Evolutionary conservation across 2,329 filamentous ascomycete species (phyloP).

Genomic region (Sclerotinia trifoliorum): DNA sequence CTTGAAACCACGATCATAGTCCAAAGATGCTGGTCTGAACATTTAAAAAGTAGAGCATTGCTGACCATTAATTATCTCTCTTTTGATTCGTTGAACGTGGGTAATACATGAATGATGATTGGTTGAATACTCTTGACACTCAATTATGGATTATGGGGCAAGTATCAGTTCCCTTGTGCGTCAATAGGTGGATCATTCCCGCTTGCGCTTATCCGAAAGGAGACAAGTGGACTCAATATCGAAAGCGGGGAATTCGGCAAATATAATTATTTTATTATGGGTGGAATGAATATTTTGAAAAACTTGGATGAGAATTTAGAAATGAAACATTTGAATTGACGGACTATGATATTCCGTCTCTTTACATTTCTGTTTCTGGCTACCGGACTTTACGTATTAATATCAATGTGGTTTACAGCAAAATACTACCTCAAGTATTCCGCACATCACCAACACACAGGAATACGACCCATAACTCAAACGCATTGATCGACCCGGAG

Average conservation of each 20-base stretch:
- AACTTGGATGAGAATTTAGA: conserved; percentile 2
- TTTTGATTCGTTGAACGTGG: conserved; percentile 8
- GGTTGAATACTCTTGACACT: neutral
- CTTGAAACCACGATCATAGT: neutral
- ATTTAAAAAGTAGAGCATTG: neutral
- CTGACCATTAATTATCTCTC: conserved; percentile 15
- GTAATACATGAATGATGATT: neutral
- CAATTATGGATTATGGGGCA: neutral
- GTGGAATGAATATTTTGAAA: too few species aligned
- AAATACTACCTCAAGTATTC: neutral
- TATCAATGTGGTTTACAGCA: neutral
- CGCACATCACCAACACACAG: neutral
- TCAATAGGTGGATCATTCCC: neutral
- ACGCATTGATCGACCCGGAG: conserved; percentile 9
- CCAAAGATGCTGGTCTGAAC: neutral
- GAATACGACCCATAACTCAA: neutral
- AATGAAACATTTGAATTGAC: too few species aligned
- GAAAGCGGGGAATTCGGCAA: neutral
- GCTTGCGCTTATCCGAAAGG: neutral
- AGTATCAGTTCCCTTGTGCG: neutral
- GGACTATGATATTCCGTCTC: too few species aligned
- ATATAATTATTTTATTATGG: neutral
- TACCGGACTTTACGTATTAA: too few species aligned
- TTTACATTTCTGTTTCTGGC: too few species aligned
- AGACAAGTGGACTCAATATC: neutral